Evolutionary conservation across 495 filamentous ascomycete genomes (phyloP).

Genomic region (Aspergillus heteromorphus): DNA sequence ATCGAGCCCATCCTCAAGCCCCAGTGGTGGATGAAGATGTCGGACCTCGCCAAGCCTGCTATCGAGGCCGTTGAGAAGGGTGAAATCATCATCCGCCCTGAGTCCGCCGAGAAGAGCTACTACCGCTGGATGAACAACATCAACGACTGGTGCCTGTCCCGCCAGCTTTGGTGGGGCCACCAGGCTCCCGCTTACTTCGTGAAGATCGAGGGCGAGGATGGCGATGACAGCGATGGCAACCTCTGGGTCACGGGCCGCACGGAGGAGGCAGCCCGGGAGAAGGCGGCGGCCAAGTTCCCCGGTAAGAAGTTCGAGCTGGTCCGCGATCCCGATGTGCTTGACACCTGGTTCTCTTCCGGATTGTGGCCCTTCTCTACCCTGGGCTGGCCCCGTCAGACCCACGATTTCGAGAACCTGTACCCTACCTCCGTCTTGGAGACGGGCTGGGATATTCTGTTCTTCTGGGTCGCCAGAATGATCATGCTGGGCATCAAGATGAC

Average conservation of each 20-base stretch:
- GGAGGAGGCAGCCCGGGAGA: conserved; percentile 56
- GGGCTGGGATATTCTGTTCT: conserved; percentile 82
- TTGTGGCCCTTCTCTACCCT: conserved; percentile 78
- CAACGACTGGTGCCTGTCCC: conserved; percentile 77
- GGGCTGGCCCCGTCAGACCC: conserved; percentile 70
- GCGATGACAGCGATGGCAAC: conserved; percentile 47
- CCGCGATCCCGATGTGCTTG: conserved; percentile 68
- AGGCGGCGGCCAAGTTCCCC: conserved; percentile 61
- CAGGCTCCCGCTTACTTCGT: conserved; percentile 71
- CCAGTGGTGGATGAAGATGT: conserved; percentile 74
- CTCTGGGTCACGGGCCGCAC: conserved; percentile 66
- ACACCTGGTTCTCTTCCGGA: conserved; percentile 81
- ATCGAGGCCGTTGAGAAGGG: conserved; percentile 64
- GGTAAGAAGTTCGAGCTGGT: conserved; percentile 63
- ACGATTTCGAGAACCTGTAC: conserved; percentile 63
- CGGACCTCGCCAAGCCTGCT: conserved; percentile 51
- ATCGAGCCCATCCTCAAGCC: conserved; percentile 78
- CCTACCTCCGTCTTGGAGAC: conserved; percentile 73
- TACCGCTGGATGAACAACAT: conserved; percentile 67
- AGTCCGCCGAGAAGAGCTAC: conserved; percentile 64
- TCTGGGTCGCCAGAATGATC: conserved; percentile 84
- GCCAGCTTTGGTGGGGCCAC: conserved; percentile 87
- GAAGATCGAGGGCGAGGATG: conserved; percentile 59
- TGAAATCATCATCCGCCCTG: conserved; percentile 66
- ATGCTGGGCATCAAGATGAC: conserved; percentile 75